Percentiles rank a stretch among this genome's conserved stretches.
These are phyloP conservation scores for Lomentospora prolificans DNA, from an alignment of 2,329 filamentous ascomycete species.

Conservation along the genomic window DNA sequence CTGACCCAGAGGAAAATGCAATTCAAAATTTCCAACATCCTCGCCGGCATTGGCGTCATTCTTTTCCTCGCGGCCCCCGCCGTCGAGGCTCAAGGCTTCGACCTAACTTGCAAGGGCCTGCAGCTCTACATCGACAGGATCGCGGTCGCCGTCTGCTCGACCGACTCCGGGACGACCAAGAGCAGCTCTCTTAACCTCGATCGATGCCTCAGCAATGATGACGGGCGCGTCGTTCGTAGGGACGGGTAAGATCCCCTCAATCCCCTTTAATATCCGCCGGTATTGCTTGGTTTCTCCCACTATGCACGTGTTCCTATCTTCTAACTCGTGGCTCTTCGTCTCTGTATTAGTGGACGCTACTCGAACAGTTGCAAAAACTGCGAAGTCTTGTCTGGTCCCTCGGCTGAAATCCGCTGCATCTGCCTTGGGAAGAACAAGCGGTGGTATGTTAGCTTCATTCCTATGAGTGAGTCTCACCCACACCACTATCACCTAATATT, in stretches of 20 bases:
- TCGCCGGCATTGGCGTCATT: background rate
- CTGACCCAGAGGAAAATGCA: too few relatives aligned
- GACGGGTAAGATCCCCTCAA: background rate
- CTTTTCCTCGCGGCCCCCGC: background rate
- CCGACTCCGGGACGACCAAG: background rate
- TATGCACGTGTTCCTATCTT: too few relatives aligned
- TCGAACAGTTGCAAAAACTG: too few relatives aligned
- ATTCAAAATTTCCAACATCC: background rate
- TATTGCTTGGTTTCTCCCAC: background rate
- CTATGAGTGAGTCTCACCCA: slow-evolving; percentile 5
- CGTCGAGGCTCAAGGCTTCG: background rate
- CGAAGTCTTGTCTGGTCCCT: too few relatives aligned
- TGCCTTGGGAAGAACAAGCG: too few relatives aligned
- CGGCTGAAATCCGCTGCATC: too few relatives aligned
- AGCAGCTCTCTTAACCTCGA: background rate
- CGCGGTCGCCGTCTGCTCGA: background rate
- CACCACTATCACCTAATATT: background rate
- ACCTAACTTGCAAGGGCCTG: background rate
- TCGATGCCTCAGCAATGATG: background rate
- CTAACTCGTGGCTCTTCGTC: too few relatives aligned
- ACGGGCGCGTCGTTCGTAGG: background rate
- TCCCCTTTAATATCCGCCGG: background rate
- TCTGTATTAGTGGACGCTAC: too few relatives aligned
- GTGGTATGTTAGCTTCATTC: too few relatives aligned
- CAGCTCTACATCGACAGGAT: background rate